Percentiles rank a stretch among this genome's conserved stretches.
phyloP scores from a whole-genome alignment of 177 flowering plant species.

The Vitis hybrid region DNA sequence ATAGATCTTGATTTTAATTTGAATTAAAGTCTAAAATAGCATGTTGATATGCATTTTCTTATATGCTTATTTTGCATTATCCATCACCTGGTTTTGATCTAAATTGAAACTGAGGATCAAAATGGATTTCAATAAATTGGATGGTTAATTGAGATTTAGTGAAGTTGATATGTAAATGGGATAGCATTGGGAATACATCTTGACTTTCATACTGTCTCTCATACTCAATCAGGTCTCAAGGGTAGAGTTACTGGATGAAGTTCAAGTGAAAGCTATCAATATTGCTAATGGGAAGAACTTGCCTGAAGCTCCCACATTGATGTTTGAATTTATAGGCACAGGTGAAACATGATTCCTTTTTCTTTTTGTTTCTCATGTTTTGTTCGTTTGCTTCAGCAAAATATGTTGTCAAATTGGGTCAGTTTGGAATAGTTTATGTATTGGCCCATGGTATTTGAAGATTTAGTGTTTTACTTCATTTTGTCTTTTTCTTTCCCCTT shows the following conservation, averaged over 20 bases:
- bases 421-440: no score
- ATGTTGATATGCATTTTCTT: no score
- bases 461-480: no score
- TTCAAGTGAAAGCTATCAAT: constrained; percentile 90
- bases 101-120: neutral
- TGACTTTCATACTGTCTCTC: neutral
- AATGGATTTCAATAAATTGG: neutral
- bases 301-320: constrained; percentile 89
- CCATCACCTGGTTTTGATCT: no score
- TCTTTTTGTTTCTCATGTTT: neutral
- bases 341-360: constrained; percentile 36
- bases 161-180: neutral
- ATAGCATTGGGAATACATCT: no score
- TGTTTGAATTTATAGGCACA: constrained; percentile 99
- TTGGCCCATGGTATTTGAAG: no score
- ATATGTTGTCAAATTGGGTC: no score
- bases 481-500: no score
- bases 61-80: no score
- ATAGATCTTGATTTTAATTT: no score
- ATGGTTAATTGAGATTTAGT: neutral
- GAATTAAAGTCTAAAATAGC: no score
- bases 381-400: neutral
- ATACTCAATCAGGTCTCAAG: constrained; percentile 68
- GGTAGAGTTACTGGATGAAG: constrained; percentile 93
- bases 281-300: constrained; percentile 85